phyloP scores from a whole-genome alignment of 2,329 filamentous ascomycete species.

The Nothomitra cinnamomea region DNA sequence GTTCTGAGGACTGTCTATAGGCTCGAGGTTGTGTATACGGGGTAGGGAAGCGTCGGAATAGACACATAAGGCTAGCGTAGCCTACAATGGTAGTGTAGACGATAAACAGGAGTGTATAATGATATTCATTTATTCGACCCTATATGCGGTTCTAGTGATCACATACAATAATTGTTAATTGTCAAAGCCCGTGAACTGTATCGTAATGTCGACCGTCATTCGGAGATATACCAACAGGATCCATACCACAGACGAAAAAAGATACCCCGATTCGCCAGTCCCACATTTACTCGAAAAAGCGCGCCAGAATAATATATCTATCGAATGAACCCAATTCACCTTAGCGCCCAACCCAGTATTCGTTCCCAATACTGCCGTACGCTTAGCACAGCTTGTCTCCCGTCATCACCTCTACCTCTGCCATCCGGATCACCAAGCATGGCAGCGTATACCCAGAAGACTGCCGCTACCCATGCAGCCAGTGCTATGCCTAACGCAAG shows the following conservation, averaged over 20 bases:
- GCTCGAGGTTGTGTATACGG: neutral
- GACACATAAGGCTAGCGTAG: neutral
- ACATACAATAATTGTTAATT: too few relatives aligned
- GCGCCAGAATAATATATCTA: neutral
- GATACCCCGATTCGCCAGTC: too few relatives aligned
- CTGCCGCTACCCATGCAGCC: conserved; percentile 39
- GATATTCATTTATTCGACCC: too few relatives aligned
- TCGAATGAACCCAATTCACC: neutral
- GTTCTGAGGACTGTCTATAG: too few relatives aligned
- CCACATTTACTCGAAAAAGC: too few relatives aligned
- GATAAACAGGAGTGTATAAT: neutral
- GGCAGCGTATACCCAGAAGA: conserved; percentile 44
- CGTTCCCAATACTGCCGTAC: conserved; percentile 42
- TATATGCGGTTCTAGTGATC: too few relatives aligned
- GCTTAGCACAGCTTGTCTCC: conserved; percentile 38
- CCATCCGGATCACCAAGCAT: conserved; percentile 46
- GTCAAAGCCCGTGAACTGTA: too few relatives aligned
- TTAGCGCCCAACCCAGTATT: neutral
- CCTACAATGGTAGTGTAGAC: neutral
- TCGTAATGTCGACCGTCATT: too few relatives aligned
- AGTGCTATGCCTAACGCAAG: conserved; percentile 38
- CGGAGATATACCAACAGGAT: neutral
- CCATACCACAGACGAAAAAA: neutral
- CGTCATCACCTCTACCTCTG: conserved; percentile 41
- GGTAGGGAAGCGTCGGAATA: neutral